Conservation (phyloP, 75 land plant species). For the Selaginella moellendorffii region DNA sequence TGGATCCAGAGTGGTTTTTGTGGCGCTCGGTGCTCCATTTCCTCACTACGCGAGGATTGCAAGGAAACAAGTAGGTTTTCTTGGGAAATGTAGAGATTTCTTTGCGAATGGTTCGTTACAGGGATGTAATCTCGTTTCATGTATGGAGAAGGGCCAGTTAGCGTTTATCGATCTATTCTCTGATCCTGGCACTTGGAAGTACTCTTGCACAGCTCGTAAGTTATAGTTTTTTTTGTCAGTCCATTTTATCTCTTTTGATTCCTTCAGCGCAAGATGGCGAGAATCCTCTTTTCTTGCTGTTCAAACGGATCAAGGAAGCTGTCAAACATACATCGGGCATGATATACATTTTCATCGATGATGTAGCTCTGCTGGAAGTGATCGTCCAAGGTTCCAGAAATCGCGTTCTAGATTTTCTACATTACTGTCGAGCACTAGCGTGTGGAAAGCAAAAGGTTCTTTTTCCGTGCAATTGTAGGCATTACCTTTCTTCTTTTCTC, state of each 20-base stretch:
- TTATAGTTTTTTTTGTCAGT: background rate
- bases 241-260: background rate
- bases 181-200: background rate
- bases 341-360: conserved; percentile 58
- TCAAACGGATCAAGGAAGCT: conserved; percentile 28
- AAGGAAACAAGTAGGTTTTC: conserved; percentile 40
- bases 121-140: conserved; percentile 19
- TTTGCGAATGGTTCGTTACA: background rate
- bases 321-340: conserved; percentile 18
- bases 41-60: conserved; percentile 67
- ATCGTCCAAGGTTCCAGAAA: conserved; percentile 41
- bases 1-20: conserved; percentile 31
- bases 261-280: background rate
- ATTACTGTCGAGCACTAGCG: conserved; percentile 62
- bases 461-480: no score
- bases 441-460: conserved; percentile 31
- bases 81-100: no score
- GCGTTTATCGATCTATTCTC: conserved; percentile 16
- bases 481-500: background rate
- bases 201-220: background rate
- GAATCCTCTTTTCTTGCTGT: conserved; percentile 37
- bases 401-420: conserved; percentile 60
- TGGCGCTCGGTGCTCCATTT: conserved; percentile 55
- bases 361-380: conserved; percentile 67
- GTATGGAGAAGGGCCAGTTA: conserved; percentile 13